phyloP scores from a whole-genome alignment of 2,329 filamentous ascomycete species.

The Alternaria longipes region DNA sequence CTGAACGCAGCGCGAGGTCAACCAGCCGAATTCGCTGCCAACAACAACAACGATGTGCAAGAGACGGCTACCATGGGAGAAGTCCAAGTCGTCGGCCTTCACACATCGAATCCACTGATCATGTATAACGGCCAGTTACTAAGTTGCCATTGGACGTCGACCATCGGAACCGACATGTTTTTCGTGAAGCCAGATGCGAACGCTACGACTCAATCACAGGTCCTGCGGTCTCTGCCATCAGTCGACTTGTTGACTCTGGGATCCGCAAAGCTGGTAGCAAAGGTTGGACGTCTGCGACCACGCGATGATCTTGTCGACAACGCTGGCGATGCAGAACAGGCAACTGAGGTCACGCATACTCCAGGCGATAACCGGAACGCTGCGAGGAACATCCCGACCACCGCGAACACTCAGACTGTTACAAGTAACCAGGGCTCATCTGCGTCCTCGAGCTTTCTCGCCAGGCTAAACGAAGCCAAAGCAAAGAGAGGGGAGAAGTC shows the following conservation, averaged over 20 bases:
- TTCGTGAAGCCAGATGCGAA: slow-evolving; percentile 58
- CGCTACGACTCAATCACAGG: slow-evolving; percentile 41
- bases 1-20: slow-evolving; percentile 37
- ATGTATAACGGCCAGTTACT: slow-evolving; percentile 82
- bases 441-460: slow-evolving; percentile 51
- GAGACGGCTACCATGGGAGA: slow-evolving; percentile 42
- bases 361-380: background rate
- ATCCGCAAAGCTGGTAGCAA: slow-evolving; percentile 74
- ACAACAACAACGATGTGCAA: slow-evolving; percentile 18
- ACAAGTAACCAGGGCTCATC: slow-evolving; percentile 17
- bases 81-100: slow-evolving; percentile 85
- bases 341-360: slow-evolving; percentile 6
- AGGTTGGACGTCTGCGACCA: slow-evolving; percentile 66
- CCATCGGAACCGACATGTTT: slow-evolving; percentile 84
- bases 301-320: slow-evolving; percentile 37
- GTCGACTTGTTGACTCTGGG: slow-evolving; percentile 78
- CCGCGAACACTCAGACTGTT: background rate
- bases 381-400: background rate
- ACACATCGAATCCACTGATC: slow-evolving; percentile 78
- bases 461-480: slow-evolving; percentile 53
- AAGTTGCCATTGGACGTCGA: slow-evolving; percentile 80
- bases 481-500: slow-evolving; percentile 51
- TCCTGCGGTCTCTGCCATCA: slow-evolving; percentile 62
- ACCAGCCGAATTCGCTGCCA: slow-evolving; percentile 12
- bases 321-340: slow-evolving; percentile 7